Evolutionary conservation across 768 basidiomycete species (phyloP).

Genomic region (Kwoniella sp.): DNA sequence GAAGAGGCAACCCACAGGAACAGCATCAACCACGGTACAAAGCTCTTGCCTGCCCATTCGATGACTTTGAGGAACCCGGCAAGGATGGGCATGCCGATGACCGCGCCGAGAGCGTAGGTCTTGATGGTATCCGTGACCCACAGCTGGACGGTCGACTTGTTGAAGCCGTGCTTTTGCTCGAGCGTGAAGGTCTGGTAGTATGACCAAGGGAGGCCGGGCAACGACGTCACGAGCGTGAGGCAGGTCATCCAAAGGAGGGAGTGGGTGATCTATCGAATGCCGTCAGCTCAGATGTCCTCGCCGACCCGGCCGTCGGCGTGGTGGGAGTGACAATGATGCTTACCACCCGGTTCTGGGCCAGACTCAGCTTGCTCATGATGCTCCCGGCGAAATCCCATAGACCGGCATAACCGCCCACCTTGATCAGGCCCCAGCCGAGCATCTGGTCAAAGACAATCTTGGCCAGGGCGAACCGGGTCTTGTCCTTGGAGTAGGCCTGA

Average conservation of each 20-base stretch:
- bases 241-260: conserved; percentile 72
- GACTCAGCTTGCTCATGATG: conserved; percentile 58
- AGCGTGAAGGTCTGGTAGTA: conserved; percentile 87
- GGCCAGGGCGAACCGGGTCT: conserved; percentile 73
- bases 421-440: conserved; percentile 66
- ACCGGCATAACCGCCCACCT: conserved; percentile 75
- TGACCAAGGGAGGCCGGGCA: conserved; percentile 69
- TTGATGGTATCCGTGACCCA: conserved; percentile 79
- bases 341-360: conserved; percentile 70
- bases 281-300: not conserved
- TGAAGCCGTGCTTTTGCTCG: conserved; percentile 94
- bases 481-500: conserved; percentile 85
- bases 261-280: conserved; percentile 64
- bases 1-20: conserved; percentile 75
- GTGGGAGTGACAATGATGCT: conserved; percentile 24
- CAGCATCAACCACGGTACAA: conserved; percentile 88
- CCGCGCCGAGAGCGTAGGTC: conserved; percentile 65
- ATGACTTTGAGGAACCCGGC: conserved; percentile 83
- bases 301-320: too few relatives aligned
- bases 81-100: conserved; percentile 77
- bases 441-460: conserved; percentile 70
- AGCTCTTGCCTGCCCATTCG: conserved; percentile 86
- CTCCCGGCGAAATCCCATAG: conserved; percentile 67
- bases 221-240: conserved; percentile 59
- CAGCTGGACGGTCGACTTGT: conserved; percentile 76